Evolutionary conservation across 371 early-diverging fungal genomes (phyloP), one percentile per base, ranked within the genome.

Genomic region (Mortierella sp.): DNA sequence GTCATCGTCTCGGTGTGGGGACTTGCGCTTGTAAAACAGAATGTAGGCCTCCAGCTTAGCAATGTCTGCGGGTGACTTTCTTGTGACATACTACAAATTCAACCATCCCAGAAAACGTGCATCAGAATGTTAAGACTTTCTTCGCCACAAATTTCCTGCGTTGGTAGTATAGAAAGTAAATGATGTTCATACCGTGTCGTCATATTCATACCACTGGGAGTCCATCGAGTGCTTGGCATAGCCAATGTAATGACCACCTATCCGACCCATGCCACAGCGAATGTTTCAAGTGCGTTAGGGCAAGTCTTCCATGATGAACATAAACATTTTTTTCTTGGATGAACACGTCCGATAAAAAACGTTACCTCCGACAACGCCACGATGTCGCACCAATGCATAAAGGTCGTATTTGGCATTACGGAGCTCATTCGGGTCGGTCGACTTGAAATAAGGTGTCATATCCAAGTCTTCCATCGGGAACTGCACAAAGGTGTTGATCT

Each of bases 231-330:
- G 81, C 23, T 77, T 81, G 50, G 72, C 69, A 47, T 82, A 83
- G 14, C 84, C 84, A 74, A 84, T 68, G 57, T 85, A 86, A 68
- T 86, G 86, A 1, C 87, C 87, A 21, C 80, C 82, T 75, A 69
- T 15, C 1, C 25, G 25, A 25, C 0, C 12, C 12, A 19, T 45
- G 14, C 14, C 18, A 26, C 48, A 44, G 44, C 28, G 25, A 63
- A 12, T 15, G 28, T 11, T 18, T 11, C 15, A 19, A 45, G 21
- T 55, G 28, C 12, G 58, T 30, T 21, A 45, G 26, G 11, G 1
- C 4, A 25, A 51, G 26, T n/a, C 29, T 15, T 25, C 37, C 64
- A 46, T 11, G 12, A n/a, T 23, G 43, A 50, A 9, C 16, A 37
- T 5, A 37, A 37, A 37, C 3, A 37, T 37, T 9, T 9, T 53